Evolutionary conservation across 768 basidiomycete genomes (phyloP).

Genomic region (Russula sp.): DNA sequence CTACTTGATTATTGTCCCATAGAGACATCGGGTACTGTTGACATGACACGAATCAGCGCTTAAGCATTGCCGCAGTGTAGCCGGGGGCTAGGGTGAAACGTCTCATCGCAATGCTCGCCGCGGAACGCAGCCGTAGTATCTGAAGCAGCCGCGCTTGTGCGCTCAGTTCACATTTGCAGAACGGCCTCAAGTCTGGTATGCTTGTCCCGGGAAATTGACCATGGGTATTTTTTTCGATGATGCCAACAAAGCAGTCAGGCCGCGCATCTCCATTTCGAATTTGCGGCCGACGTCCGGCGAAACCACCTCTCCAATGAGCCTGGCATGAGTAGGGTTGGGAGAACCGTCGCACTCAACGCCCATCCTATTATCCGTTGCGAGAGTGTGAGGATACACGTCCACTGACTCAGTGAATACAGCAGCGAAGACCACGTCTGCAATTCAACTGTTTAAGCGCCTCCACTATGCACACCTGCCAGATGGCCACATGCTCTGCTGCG

Average conservation of each 20-base stretch:
- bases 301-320: not conserved
- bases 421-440: not conserved
- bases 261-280: not conserved
- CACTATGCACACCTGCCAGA: not conserved
- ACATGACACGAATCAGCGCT: constrained; percentile 42
- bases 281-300: not conserved
- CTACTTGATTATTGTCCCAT: too few species aligned
- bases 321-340: not conserved
- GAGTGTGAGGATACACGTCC: not conserved
- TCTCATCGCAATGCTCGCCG: constrained; percentile 37
- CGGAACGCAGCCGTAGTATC: not conserved
- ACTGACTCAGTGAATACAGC: not conserved
- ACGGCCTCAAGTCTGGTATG: constrained; percentile 54
- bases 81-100: constrained; percentile 47
- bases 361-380: not conserved
- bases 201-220: constrained; percentile 54
- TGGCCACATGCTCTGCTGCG: not conserved
- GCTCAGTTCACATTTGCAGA: constrained; percentile 57
- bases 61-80: constrained; percentile 49
- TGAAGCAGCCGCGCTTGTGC: constrained; percentile 46
- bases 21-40: not conserved
- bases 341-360: not conserved
- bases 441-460: not conserved
- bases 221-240: constrained; percentile 37
- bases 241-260: constrained; percentile 35